A percentile compares a stretch with the other conserved stretches of the same genome.
Evolutionary conservation across 176 grass and related monocot genomes (phyloP).

Genomic region (Aegilops umbellulata): DNA sequence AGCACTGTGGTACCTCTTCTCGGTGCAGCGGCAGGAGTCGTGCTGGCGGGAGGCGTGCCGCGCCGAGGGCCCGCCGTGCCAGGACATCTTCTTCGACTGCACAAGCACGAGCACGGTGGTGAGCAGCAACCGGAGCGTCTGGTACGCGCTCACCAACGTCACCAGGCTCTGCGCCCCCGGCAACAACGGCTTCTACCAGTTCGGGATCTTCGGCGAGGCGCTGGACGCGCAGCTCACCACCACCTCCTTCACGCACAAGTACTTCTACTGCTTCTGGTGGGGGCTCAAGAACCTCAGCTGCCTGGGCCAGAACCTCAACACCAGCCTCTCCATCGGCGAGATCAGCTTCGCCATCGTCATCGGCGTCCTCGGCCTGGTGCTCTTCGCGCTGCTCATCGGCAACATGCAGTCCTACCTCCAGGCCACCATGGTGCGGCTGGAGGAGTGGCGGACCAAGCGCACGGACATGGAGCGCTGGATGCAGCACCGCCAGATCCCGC

Average conservation of each 20-base stretch:
- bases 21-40: slow-evolving; percentile 69
- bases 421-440: slow-evolving; percentile 80
- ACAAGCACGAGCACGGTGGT: slow-evolving; percentile 20
- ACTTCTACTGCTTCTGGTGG: slow-evolving; percentile 99
- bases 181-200: slow-evolving; percentile 64
- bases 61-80: slow-evolving; percentile 49
- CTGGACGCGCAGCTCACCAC: slow-evolving; percentile 54
- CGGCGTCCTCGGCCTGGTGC: slow-evolving; percentile 75
- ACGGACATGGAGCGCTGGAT: slow-evolving; percentile 99
- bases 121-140: slow-evolving; percentile 25
- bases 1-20: slow-evolving; percentile 89
- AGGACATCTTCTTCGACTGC: slow-evolving; percentile 66
- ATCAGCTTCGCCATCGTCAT: slow-evolving; percentile 80
- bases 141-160: slow-evolving; percentile 56
- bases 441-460: slow-evolving; percentile 82
- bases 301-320: slow-evolving; percentile 84
- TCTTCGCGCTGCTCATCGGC: slow-evolving; percentile 91
- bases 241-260: slow-evolving; percentile 81
- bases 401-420: slow-evolving; percentile 94
- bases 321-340: slow-evolving; percentile 66
- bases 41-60: slow-evolving; percentile 77
- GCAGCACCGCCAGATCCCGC: slow-evolving; percentile 86
- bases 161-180: slow-evolving; percentile 46
- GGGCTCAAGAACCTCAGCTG: slow-evolving; percentile 95
- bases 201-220: slow-evolving; percentile 84